These are phyloP conservation scores for Leccinum pallidistipes DNA, from an alignment of 1,284 basidiomycete genomes.

Conservation along the genomic window DNA sequence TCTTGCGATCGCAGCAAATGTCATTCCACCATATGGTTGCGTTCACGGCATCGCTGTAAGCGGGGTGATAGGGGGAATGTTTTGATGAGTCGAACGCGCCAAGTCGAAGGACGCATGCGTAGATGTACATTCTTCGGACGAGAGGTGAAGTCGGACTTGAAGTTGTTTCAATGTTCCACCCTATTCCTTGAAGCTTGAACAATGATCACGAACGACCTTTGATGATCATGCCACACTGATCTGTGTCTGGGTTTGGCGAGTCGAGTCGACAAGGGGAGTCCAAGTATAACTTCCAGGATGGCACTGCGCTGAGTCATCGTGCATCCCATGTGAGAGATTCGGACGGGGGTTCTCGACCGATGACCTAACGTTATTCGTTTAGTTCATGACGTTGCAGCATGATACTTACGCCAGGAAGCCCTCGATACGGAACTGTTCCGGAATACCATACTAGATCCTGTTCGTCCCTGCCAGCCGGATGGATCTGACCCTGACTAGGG, in stretches of 20 bases:
- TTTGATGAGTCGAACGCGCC: constrained; percentile 12
- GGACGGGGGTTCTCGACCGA: background rate
- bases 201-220: constrained; percentile 21
- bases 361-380: background rate
- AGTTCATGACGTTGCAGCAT: constrained; percentile 13
- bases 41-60: constrained; percentile 12
- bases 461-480: constrained; percentile 11
- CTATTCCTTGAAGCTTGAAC: constrained; percentile 1
- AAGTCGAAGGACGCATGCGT: constrained; percentile 8
- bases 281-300: background rate
- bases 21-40: background rate
- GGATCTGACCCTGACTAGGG: constrained; percentile 19
- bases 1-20: constrained; percentile 18
- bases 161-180: constrained; percentile 25
- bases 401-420: constrained; percentile 6
- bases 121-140: too few relatives aligned
- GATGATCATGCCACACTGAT: constrained; percentile 8
- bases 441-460: constrained; percentile 1
- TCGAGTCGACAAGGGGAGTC: background rate
- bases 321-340: constrained; percentile 9
- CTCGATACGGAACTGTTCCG: constrained; percentile 21
- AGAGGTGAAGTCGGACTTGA: background rate
- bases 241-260: background rate
- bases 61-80: constrained; percentile 6
- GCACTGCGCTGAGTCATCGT: constrained; percentile 13